Percentiles rank a stretch among this genome's conserved stretches.
phyloP scores from a whole-genome alignment of 176 grass and related monocot genomes.

The Musa itinerans region DNA sequence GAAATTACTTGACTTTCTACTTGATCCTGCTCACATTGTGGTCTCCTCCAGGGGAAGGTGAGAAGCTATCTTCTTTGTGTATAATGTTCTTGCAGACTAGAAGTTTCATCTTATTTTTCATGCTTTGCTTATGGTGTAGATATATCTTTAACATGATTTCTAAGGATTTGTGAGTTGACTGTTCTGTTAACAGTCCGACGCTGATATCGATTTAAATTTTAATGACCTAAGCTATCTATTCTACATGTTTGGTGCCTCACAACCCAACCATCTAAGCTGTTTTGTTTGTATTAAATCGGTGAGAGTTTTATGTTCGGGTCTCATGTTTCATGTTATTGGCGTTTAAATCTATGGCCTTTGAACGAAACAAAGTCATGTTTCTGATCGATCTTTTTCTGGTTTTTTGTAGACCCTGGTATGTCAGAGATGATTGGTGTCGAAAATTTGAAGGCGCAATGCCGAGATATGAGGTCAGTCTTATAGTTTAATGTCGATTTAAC shows the following conservation, averaged over 20 bases:
- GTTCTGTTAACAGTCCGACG: too few relatives aligned
- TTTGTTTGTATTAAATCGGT: too few relatives aligned
- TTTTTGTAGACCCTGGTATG: background rate
- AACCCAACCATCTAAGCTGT: too few relatives aligned
- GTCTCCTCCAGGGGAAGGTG: background rate
- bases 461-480: background rate
- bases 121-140: too few relatives aligned
- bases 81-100: background rate
- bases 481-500: background rate
- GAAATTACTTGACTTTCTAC: constrained; percentile 3
- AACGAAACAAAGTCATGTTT: background rate
- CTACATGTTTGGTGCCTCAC: too few relatives aligned
- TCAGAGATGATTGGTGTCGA: background rate
- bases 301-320: too few relatives aligned
- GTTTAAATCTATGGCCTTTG: background rate
- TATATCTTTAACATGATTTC: too few relatives aligned
- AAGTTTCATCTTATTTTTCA: background rate
- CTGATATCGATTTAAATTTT: too few relatives aligned
- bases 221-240: too few relatives aligned
- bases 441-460: background rate
- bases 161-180: too few relatives aligned
- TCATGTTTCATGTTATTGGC: too few relatives aligned
- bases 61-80: background rate
- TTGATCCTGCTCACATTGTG: background rate
- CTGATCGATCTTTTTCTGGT: background rate